phyloP scores from a whole-genome alignment of 1,284 basidiomycete genomes.

The Ustilago trichophora region DNA sequence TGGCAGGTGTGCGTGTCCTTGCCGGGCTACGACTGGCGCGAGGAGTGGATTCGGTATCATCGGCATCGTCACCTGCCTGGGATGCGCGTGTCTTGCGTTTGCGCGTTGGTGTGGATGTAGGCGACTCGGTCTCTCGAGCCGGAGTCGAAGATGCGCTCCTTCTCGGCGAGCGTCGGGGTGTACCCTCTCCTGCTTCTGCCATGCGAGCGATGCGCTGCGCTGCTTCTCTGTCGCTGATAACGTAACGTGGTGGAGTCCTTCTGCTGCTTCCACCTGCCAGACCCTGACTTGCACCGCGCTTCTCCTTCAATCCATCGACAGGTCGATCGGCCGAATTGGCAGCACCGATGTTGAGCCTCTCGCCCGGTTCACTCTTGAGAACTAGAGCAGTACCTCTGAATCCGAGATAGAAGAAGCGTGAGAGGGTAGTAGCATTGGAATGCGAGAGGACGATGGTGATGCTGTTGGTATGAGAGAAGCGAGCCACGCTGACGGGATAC shows the following conservation, averaged over 20 bases:
- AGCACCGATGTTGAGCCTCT: slow-evolving; percentile 55
- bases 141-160: slow-evolving; percentile 7
- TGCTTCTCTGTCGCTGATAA: slow-evolving; percentile 21
- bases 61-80: slow-evolving; percentile 1
- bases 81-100: slow-evolving; percentile 24
- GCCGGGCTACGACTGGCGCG: slow-evolving; percentile 16
- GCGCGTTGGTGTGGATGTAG: slow-evolving; percentile 13
- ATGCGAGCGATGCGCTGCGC: slow-evolving; percentile 29
- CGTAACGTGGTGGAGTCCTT: slow-evolving; percentile 19
- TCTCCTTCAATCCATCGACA: slow-evolving; percentile 51
- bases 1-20: slow-evolving; percentile 14
- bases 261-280: slow-evolving; percentile 36
- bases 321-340: slow-evolving; percentile 55
- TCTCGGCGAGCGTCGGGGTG: slow-evolving; percentile 28
- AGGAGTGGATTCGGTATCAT: slow-evolving; percentile 20
- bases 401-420: slow-evolving; percentile 62
- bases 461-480: slow-evolving; percentile 59
- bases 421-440: slow-evolving; percentile 51
- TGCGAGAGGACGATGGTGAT: slow-evolving; percentile 60
- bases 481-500: slow-evolving; percentile 60
- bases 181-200: slow-evolving; percentile 7
- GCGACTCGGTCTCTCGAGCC: background rate
- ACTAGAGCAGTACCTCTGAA: slow-evolving; percentile 60
- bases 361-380: slow-evolving; percentile 43
- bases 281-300: slow-evolving; percentile 42